These are phyloP conservation scores for Fusarium oligoseptatum DNA, from an alignment of 2,329 filamentous ascomycete species.

Conservation along the genomic window DNA sequence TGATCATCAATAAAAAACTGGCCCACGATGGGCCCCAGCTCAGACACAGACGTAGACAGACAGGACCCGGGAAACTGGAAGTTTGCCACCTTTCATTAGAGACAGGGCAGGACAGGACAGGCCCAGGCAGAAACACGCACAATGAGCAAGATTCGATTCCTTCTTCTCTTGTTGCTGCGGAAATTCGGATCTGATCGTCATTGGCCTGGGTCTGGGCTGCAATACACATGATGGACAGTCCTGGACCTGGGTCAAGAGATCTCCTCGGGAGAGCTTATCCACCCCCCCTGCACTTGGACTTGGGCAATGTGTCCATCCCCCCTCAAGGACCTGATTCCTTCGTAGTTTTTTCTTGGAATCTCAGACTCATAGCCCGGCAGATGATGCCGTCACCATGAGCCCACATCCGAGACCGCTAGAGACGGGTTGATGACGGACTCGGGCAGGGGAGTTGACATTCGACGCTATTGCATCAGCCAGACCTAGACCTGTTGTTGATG, in stretches of 20 bases:
- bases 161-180: background rate
- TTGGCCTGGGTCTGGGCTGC: background rate
- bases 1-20: background rate
- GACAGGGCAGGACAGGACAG: background rate
- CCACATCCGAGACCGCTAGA: slow-evolving; percentile 1
- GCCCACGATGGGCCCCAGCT: background rate
- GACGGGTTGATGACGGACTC: background rate
- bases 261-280: background rate
- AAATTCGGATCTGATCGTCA: background rate
- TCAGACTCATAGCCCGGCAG: slow-evolving; percentile 1
- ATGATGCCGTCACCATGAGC: slow-evolving; percentile 22
- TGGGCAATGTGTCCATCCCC: background rate
- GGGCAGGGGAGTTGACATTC: background rate
- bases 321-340: background rate
- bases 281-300: background rate
- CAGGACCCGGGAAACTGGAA: slow-evolving; percentile 17
- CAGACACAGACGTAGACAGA: background rate
- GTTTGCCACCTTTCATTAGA: slow-evolving; percentile 14
- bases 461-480: background rate
- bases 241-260: background rate
- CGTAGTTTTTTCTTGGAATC: slow-evolving; percentile 15
- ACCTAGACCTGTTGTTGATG: background rate
- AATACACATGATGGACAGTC: background rate
- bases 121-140: background rate
- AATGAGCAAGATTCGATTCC: background rate